These are phyloP conservation scores for Yamadazyma phyllophila DNA, from an alignment of 805 yeast genomes.

Conservation along the genomic window DNA sequence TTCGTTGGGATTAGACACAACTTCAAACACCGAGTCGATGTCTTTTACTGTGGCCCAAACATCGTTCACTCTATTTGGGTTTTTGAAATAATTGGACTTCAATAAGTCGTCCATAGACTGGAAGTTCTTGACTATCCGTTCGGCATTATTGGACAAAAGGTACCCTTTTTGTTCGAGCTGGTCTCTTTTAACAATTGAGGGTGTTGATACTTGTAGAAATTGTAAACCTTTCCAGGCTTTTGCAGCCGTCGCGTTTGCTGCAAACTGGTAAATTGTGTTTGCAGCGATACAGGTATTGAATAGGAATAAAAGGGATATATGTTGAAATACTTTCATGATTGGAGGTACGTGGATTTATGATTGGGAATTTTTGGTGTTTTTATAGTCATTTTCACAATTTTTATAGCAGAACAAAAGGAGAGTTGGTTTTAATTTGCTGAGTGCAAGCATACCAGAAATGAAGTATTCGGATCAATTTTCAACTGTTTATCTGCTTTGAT, in stretches of 20 bases:
- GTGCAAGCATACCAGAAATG: no score
- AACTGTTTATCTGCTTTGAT: no score
- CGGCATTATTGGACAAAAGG: not conserved
- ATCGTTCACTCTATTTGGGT: conserved; percentile 3
- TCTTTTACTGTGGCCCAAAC: conserved; percentile 2
- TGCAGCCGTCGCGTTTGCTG: not conserved
- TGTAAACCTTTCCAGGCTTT: not conserved
- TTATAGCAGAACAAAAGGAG: no score
- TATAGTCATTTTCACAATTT: no score
- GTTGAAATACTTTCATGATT: no score
- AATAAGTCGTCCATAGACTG: conserved; percentile 5
- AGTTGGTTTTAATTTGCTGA: no score
- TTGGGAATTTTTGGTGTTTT: no score
- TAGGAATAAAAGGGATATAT: no score
- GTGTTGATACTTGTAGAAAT: no score
- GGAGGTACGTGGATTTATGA: no score
- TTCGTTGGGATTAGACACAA: conserved; percentile 5
- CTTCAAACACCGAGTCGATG: not conserved
- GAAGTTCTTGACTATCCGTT: conserved; percentile 1
- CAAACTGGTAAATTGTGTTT: not conserved
- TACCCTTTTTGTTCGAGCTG: not conserved
- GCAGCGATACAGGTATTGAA: no score
- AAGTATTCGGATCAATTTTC: no score
- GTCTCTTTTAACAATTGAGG: not conserved
- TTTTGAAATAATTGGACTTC: conserved; percentile 6